Percentiles rank a stretch among this genome's conserved stretches.
Conservation (phyloP, 1,139 yeast genomes). For the Candida sp. region DNA sequence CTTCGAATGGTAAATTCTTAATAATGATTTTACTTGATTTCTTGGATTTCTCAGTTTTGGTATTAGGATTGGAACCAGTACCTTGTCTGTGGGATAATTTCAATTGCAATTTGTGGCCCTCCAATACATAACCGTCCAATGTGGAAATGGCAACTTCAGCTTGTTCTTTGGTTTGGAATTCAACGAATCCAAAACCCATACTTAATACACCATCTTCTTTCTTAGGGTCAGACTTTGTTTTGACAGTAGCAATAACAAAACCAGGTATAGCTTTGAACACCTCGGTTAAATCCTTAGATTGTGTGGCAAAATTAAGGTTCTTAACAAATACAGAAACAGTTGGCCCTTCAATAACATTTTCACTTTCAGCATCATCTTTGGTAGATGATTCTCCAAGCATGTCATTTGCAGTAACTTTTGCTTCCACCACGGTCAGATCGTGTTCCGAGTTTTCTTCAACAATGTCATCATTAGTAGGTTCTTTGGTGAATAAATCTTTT, state of each 20-base stretch:
- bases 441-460: slow-evolving; percentile 13
- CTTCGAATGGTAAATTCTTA: slow-evolving; percentile 96
- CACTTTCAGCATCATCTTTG: slow-evolving; percentile 34
- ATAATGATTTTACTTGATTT: slow-evolving; percentile 76
- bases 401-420: slow-evolving; percentile 26
- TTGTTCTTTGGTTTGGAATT: slow-evolving; percentile 73
- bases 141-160: slow-evolving; percentile 74
- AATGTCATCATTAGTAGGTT: slow-evolving; percentile 41
- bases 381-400: slow-evolving; percentile 19
- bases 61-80: slow-evolving; percentile 10
- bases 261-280: slow-evolving; percentile 74
- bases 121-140: slow-evolving; percentile 75
- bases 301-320: slow-evolving; percentile 85
- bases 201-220: slow-evolving; percentile 62
- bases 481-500: slow-evolving; percentile 66
- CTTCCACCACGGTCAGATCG: slow-evolving; percentile 26
- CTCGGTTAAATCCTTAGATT: slow-evolving; percentile 52
- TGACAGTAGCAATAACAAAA: slow-evolving; percentile 78
- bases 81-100: slow-evolving; percentile 77
- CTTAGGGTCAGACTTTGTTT: slow-evolving; percentile 86
- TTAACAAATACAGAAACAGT: slow-evolving; percentile 87
- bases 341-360: slow-evolving; percentile 52
- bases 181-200: slow-evolving; percentile 98
- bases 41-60: slow-evolving; percentile 31
- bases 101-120: slow-evolving; percentile 87